These are phyloP conservation scores for Cutaneotrichosporon spelunceum DNA, from an alignment of 1,284 basidiomycete genomes.

Conservation along the genomic window DNA sequence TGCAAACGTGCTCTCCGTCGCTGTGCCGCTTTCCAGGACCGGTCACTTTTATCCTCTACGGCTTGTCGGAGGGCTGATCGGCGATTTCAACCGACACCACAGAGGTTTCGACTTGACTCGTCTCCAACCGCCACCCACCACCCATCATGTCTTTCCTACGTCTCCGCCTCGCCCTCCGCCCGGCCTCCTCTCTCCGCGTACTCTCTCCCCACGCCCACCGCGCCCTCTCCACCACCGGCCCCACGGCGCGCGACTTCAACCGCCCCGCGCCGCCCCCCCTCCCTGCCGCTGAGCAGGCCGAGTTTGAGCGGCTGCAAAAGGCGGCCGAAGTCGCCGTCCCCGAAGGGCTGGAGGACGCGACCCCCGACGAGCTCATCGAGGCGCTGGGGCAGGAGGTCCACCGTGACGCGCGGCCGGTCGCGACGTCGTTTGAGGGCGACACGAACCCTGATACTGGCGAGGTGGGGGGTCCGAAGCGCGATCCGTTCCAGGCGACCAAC, in stretches of 20 bases:
- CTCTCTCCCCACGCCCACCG: neutral
- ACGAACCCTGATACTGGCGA: constrained; percentile 58
- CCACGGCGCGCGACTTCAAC: constrained; percentile 24
- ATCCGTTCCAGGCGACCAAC: constrained; percentile 54
- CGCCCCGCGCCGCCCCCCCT: constrained; percentile 49
- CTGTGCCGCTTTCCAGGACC: no score
- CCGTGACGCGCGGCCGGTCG: constrained; percentile 54
- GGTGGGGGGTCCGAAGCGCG: constrained; percentile 58
- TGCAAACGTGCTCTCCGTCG: no score
- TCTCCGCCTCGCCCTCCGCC: neutral
- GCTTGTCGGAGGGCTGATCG: no score
- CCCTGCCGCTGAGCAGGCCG: constrained; percentile 48
- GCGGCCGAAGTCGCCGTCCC: constrained; percentile 33
- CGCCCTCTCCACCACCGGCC: neutral
- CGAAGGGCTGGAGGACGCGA: constrained; percentile 11
- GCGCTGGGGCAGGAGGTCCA: constrained; percentile 33
- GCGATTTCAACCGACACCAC: constrained; percentile 7
- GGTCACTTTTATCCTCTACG: no score
- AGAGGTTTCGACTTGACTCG: no score
- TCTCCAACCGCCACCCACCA: constrained; percentile 1
- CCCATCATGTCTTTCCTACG: neutral
- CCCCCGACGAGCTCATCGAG: constrained; percentile 5
- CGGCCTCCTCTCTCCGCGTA: neutral
- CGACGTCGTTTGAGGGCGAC: constrained; percentile 57
- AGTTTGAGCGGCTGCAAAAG: constrained; percentile 50